Evolutionary conservation across 2,329 filamentous ascomycete genomes (phyloP), one percentile per base, ranked within the genome.

Genomic region (Chalaropsis ovoidea): DNA sequence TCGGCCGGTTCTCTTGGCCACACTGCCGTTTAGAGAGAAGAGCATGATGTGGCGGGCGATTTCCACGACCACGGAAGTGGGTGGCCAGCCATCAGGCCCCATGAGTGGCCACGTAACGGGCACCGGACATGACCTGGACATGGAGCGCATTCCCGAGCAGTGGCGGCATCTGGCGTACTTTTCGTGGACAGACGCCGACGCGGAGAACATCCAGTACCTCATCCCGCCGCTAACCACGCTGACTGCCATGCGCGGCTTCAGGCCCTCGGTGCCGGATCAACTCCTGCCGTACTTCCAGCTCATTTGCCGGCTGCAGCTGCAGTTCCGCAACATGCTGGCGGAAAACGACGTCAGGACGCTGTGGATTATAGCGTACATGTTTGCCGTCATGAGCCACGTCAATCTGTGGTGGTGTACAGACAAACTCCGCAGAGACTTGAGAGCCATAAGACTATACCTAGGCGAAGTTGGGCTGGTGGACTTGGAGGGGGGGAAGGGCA

Each of bases 301-400:
- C 15, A 66, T 71, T 31, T 68, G 69, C 7, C 65, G 67, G 8
- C 61, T 72, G 11, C 70, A 70, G 8, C 31, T 60, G 3, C 62
- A 67, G 47, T 71, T 72, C 42, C 68, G 70, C 17, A 58, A 65
- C 3, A 58, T 70, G 45, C 24, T 72, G 11, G 67, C 70, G 49
- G 35, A 63, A 6, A 65, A 67, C 6, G 68, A 70, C 43, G 69
- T 70, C 52, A 63, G 68, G 7, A 70, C 70, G 6, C 67, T 71
- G 58, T 71, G 71, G 71, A 60, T 72, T 19, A 62, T 72, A 42
- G 69, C 69, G 15, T 71, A 69, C 22, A 71, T 70, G 68, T 68
- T 72, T 22, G 71, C 70, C 4, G 49, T 72, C 60, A 61, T 71
- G 64, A 68, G 69, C 17, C 68, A 70, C 3, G 68, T 70, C 19